Base-by-base conservation (phyloP, 192 early-diverging fungal species). In the Obelidium mucronatum region DNA sequence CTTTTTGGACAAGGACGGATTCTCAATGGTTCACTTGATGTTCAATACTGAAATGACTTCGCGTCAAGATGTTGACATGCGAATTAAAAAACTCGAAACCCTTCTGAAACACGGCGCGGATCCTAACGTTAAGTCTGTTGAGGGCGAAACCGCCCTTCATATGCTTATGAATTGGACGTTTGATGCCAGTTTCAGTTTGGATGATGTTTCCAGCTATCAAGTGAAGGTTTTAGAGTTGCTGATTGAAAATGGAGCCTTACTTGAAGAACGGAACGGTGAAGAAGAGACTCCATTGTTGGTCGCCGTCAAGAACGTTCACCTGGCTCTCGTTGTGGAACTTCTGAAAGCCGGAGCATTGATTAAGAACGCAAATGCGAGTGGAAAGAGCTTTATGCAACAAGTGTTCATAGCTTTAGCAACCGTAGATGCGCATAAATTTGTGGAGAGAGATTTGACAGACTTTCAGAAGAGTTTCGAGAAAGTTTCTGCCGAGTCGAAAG, bases 1-100 rank as follows among this genome's bases (percentile, higher is more conserved):
- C 58, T 86, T 81, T 63, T 71, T 79, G 22, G 83, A 89, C 59
- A 71, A 86, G 40, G 52, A 85, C 17, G 88, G 88, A 28, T 62
- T 36, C 24, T 82, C 81, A 1, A 81, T 89, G 80, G 64, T 89
- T 17, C 87, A 89, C 74, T 55, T 24, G 52, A 63, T 60, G 54
- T 63, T 79, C 15, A 35, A n/a, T 2, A 76, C 40, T 2, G 15
- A 30, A 17, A 51, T 42, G 39, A 81, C 76, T 39, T 54, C 66
- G 11, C 31, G 35, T 24, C 37, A 73, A 11, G 67, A 87, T 33
- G 37, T 85, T 13, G 53, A 40, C 1, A 67, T 40, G 35, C 4
- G 8, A 19, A 8, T 68, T 8, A 33, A 51, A n/a, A 60, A 63
- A 30, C 39, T 74, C 13, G 42, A 60, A 31, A 26, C 33, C 8